phyloP scores from a whole-genome alignment of 2,329 filamentous ascomycete species.

The Penicillium sp. region DNA sequence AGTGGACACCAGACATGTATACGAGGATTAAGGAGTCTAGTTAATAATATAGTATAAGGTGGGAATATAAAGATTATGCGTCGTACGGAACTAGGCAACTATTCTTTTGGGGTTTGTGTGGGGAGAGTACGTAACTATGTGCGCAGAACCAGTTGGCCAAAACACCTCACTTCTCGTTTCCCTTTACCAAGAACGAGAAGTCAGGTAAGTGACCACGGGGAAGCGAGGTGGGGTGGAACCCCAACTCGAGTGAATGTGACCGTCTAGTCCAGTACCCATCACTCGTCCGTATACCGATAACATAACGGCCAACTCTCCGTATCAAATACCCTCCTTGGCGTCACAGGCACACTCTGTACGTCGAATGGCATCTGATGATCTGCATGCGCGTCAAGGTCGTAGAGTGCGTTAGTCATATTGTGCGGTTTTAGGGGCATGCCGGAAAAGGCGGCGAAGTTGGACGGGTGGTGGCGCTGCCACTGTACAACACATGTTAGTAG shows the following conservation, averaged over 20 bases:
- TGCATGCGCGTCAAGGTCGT: not conserved
- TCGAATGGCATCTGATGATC: not conserved
- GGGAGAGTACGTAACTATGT: not conserved
- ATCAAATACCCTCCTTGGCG: not conserved
- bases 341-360: not conserved
- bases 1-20: not conserved
- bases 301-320: constrained; percentile 1
- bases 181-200: not conserved
- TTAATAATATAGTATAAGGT: not conserved
- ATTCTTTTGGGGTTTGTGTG: not conserved
- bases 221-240: too few species aligned
- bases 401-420: not conserved
- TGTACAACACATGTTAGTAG: not conserved
- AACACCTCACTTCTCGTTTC: not conserved
- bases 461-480: not conserved
- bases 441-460: not conserved
- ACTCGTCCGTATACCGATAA: not conserved
- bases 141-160: not conserved
- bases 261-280: not conserved
- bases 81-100: not conserved
- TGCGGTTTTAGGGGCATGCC: not conserved
- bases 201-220: too few species aligned
- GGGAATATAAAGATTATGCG: not conserved
- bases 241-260: not conserved
- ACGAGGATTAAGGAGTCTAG: not conserved